phyloP scores from a whole-genome alignment of 1,139 yeast species.

The Geotrichum carabidarum region DNA sequence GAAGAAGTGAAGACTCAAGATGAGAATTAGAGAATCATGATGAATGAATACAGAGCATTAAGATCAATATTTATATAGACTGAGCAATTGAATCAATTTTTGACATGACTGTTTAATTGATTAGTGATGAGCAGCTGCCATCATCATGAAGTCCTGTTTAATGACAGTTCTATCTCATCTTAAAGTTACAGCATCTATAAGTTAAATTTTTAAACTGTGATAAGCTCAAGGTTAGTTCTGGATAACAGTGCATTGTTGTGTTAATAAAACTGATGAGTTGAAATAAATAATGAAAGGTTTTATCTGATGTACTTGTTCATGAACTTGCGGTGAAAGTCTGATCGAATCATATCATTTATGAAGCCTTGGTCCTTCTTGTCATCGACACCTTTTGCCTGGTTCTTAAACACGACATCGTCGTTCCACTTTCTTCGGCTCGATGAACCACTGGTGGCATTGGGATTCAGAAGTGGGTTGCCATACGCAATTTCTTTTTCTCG shows the following conservation, averaged over 20 bases:
- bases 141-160: background rate
- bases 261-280: background rate
- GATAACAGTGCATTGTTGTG: background rate
- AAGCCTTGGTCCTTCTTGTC: constrained; percentile 37
- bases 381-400: constrained; percentile 34
- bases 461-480: constrained; percentile 46
- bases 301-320: constrained; percentile 58
- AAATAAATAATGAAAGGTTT: constrained; percentile 8
- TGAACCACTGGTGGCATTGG: constrained; percentile 14
- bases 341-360: constrained; percentile 61
- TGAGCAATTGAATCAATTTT: background rate
- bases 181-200: too few relatives aligned
- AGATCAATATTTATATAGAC: too few relatives aligned
- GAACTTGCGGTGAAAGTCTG: constrained; percentile 68
- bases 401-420: constrained; percentile 47
- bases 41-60: background rate
- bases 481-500: constrained; percentile 37
- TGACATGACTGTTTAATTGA: background rate
- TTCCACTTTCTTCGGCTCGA: constrained; percentile 41
- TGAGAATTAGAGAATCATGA: background rate
- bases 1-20: background rate
- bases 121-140: background rate
- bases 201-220: too few relatives aligned
- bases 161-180: too few relatives aligned
- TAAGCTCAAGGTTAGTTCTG: too few relatives aligned